A percentile compares a stretch with the other conserved stretches of the same genome.
These are phyloP conservation scores for Penicillium sp. DNA, from an alignment of 2,329 filamentous ascomycete genomes.

Conservation along the genomic window DNA sequence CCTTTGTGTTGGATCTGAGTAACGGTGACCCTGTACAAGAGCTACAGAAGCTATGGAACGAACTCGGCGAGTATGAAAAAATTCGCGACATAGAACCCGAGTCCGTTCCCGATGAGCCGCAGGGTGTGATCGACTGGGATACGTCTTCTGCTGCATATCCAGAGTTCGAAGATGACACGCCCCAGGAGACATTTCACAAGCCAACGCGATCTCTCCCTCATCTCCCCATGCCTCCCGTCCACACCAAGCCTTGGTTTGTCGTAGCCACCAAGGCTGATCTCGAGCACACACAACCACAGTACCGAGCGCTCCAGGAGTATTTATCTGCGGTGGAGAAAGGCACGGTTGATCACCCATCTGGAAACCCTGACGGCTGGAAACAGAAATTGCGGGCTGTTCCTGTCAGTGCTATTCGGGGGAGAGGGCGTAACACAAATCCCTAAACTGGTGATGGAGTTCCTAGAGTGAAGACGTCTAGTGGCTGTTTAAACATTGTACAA, in stretches of 20 bases:
- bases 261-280: slow-evolving; percentile 91
- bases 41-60: slow-evolving; percentile 80
- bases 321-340: slow-evolving; percentile 65
- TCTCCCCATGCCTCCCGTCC: slow-evolving; percentile 66
- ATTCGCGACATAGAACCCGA: slow-evolving; percentile 71
- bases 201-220: slow-evolving; percentile 41
- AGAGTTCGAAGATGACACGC: slow-evolving; percentile 15
- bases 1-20: slow-evolving; percentile 86
- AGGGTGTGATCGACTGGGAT: slow-evolving; percentile 47
- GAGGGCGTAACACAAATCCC: slow-evolving; percentile 69
- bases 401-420: slow-evolving; percentile 80
- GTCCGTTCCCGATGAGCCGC: slow-evolving; percentile 61
- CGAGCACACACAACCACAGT: slow-evolving; percentile 75
- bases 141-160: slow-evolving; percentile 28
- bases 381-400: slow-evolving; percentile 66
- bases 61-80: slow-evolving; percentile 85
- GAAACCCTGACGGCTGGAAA: slow-evolving; percentile 63
- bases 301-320: slow-evolving; percentile 66
- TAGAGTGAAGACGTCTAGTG: slow-evolving; percentile 29
- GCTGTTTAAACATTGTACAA: background rate
- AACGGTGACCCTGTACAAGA: slow-evolving; percentile 76
- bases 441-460: slow-evolving; percentile 41
- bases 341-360: slow-evolving; percentile 71
- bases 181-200: slow-evolving; percentile 11
- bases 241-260: slow-evolving; percentile 95